These are phyloP conservation scores for Diaporthe eres DNA, from an alignment of 2,329 filamentous ascomycete genomes.

Conservation along the genomic window DNA sequence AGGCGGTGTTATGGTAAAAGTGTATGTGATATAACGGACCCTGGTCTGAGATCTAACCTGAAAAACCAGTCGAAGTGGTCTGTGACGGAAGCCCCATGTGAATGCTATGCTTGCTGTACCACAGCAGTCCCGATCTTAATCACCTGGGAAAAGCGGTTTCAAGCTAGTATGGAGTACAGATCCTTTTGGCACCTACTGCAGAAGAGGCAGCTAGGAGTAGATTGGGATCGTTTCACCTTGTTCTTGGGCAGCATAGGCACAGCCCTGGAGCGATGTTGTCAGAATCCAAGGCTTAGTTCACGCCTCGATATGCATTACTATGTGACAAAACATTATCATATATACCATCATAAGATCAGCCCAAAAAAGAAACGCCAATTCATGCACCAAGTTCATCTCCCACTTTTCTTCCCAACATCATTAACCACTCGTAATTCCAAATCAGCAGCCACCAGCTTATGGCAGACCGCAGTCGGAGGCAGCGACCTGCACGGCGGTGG, in stretches of 20 bases:
- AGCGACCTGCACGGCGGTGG: constrained; percentile 60
- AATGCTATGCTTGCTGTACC: no score
- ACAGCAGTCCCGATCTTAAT: no score
- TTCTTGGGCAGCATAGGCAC: neutral
- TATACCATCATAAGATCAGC: constrained; percentile 19
- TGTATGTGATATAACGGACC: no score
- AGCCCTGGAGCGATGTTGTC: neutral
- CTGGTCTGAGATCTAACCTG: no score
- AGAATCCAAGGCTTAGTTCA: constrained; percentile 9
- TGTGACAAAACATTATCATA: constrained; percentile 33
- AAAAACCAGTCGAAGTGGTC: no score
- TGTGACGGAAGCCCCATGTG: no score
- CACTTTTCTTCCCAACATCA: neutral
- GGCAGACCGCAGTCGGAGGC: constrained; percentile 56
- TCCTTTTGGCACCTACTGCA: no score
- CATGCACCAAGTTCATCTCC: neutral
- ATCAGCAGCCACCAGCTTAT: neutral
- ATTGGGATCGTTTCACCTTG: no score
- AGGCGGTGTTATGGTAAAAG: no score
- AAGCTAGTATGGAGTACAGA: no score
- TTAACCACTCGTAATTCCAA: neutral
- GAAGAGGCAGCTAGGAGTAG: no score
- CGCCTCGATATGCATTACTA: constrained; percentile 31
- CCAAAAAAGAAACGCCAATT: neutral
- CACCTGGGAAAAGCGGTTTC: no score